Conservation (phyloP, 148 eudicot genomes). For the Limonium bicolor region DNA sequence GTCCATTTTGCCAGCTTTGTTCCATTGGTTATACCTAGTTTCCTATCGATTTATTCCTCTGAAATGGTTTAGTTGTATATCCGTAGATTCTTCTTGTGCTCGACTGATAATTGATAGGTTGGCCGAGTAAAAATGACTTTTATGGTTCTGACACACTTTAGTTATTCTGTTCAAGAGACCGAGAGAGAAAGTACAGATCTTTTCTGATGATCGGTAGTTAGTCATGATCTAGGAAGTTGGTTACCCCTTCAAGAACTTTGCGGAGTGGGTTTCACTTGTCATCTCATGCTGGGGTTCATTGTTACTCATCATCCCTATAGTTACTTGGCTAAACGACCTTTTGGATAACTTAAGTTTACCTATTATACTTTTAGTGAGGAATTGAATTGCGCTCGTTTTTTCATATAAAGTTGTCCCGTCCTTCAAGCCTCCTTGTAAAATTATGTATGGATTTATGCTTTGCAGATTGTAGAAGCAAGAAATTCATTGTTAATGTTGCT, state of each 20-base stretch:
- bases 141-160: too few species aligned
- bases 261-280: not conserved
- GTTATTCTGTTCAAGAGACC: too few species aligned
- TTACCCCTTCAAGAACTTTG: not conserved
- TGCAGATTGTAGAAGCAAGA: slow-evolving; percentile 48
- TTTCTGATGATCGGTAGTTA: not conserved
- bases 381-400: too few species aligned
- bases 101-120: too few species aligned
- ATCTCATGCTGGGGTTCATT: not conserved
- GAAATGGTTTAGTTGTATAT: not conserved
- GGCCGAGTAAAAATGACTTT: too few species aligned
- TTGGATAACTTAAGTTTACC: too few species aligned
- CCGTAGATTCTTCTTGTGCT: not conserved
- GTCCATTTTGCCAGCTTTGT: too few species aligned
- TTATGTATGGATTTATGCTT: not conserved
- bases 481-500: slow-evolving; percentile 31
- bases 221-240: not conserved
- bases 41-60: not conserved
- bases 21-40: not conserved
- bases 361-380: too few species aligned
- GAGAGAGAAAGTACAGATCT: too few species aligned
- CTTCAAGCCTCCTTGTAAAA: not conserved
- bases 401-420: not conserved
- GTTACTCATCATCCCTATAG: too few species aligned
- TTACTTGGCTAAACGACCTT: too few species aligned